Base-by-base conservation (phyloP, 345 rosid species). In the Mercurialis annua region DNA sequence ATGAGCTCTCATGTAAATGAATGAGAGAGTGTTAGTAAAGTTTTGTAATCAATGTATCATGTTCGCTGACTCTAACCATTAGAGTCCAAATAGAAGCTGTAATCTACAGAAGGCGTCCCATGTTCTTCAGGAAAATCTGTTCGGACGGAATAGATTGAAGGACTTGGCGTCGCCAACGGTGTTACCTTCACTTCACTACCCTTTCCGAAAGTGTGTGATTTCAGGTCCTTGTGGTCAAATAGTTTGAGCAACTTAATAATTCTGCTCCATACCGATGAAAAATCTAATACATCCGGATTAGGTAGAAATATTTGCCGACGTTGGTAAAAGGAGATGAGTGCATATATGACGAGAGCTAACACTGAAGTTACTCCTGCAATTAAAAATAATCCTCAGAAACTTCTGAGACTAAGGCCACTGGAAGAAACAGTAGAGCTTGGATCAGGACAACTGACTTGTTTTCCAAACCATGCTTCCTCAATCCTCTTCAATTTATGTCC, bases 311-410 rank as follows among this genome's bases (percentile, higher is more conserved):
- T 30, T 0, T 47, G 34, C 42, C 73, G 4, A 46, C 68, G 62
- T 50, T 51, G 65, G 31, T 63, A 73, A 7, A 63, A 10, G 16
- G 68, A 73, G 30, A n/a, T 55, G 42, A 20, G 61, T 0, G 24
- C 0, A 27, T 54, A 73, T 47, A 62, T 54, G 0, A 68, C 5
- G 31, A 73, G 59, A 29, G 77, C 65, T 48, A 49, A 14, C 9
- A 38, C 17, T 7, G 73, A 59, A 55, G 62, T 66, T 30, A 51
- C 2, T 50, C 78, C 78, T 0, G 73, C 73, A 5, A 74, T 69
- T 10, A 74, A 18, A 26, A 74, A 74, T 31, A 74, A 59, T 2
- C 78, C 73, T 66, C 62, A 64, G 66, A 74, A 69, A 51, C 70
- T 69, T 11, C 51, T 17, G 30, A 74, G 64, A 56, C 78, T 55